A percentile compares a stretch with the other conserved stretches of the same genome.
These are phyloP conservation scores for Tuber aestivum DNA, from an alignment of 495 filamentous ascomycete genomes.

Conservation along the genomic window DNA sequence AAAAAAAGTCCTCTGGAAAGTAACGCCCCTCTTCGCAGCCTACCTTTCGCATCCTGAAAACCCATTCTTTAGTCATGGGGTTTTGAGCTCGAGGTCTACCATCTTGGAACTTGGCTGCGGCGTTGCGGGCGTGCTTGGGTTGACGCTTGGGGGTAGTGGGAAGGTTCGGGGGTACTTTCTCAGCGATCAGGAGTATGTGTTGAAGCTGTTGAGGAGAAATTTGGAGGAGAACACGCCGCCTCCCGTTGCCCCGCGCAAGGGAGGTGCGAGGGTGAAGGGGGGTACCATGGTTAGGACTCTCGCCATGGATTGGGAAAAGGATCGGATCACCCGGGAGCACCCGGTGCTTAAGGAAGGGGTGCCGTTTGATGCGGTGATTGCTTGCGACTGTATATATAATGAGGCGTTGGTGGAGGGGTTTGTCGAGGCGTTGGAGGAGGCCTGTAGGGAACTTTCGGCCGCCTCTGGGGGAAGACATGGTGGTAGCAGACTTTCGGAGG, in stretches of 20 bases:
- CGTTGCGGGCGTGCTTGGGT: slow-evolving; percentile 67
- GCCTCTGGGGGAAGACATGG: slow-evolving; percentile 4
- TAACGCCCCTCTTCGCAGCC: slow-evolving; percentile 76
- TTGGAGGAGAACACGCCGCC: slow-evolving; percentile 56
- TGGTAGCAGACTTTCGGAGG: not conserved
- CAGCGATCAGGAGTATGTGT: slow-evolving; percentile 84
- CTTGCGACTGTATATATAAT: slow-evolving; percentile 88
- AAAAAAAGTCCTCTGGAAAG: slow-evolving; percentile 73
- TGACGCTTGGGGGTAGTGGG: slow-evolving; percentile 53
- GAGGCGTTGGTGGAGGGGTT: slow-evolving; percentile 75
- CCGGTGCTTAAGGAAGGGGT: slow-evolving; percentile 15
- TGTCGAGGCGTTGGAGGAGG: slow-evolving; percentile 75
- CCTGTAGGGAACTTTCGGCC: slow-evolving; percentile 55
- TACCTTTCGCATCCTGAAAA: slow-evolving; percentile 67
- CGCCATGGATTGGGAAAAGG: slow-evolving; percentile 66
- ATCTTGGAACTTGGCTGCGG: slow-evolving; percentile 84
- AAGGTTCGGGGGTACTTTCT: slow-evolving; percentile 62
- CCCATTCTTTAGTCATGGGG: slow-evolving; percentile 55
- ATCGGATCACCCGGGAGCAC: slow-evolving; percentile 38
- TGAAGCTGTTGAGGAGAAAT: slow-evolving; percentile 67
- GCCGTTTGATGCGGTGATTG: slow-evolving; percentile 59
- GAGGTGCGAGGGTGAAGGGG: slow-evolving; percentile 34
- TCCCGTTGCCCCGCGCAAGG: slow-evolving; percentile 33
- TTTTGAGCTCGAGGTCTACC: slow-evolving; percentile 53
- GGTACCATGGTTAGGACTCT: slow-evolving; percentile 45